These are phyloP conservation scores for Amaranthus hypochondriacus DNA, from an alignment of 148 eudicot genomes.

Conservation along the genomic window DNA sequence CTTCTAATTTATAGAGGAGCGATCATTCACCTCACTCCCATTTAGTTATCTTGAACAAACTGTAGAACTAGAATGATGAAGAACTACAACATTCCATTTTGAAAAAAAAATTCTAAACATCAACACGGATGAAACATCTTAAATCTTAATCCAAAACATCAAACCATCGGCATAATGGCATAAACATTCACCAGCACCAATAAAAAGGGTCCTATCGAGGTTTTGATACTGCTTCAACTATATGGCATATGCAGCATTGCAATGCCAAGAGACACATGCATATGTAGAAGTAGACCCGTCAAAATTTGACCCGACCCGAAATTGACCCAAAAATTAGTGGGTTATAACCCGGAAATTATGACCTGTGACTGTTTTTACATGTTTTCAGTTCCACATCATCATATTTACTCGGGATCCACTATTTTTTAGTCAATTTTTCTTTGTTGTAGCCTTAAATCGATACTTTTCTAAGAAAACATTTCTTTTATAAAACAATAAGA, in stretches of 20 bases:
- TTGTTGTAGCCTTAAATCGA: no score
- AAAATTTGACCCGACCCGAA: no score
- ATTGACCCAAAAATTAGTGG: no score
- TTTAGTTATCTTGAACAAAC: neutral
- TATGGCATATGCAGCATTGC: neutral
- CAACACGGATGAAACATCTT: neutral
- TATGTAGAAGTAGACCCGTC: neutral
- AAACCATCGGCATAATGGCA: neutral
- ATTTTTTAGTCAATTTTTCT: no score
- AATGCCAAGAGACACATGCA: neutral
- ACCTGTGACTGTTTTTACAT: no score
- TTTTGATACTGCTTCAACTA: neutral
- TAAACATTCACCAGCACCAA: neutral
- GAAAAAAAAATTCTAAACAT: neutral
- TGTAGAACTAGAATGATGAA: neutral
- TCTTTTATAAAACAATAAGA: no score
- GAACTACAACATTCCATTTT: neutral
- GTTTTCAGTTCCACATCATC: no score
- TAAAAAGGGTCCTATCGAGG: neutral
- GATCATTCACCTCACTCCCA: neutral
- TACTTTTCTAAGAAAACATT: no score
- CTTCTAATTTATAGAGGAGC: neutral
- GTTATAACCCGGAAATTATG: no score
- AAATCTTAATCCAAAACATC: neutral
- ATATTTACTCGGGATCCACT: no score